Evolutionary conservation across 164 flowering plant genomes (phyloP), one percentile per base, ranked within the genome.

Genomic region (Berberis vulgaris): DNA sequence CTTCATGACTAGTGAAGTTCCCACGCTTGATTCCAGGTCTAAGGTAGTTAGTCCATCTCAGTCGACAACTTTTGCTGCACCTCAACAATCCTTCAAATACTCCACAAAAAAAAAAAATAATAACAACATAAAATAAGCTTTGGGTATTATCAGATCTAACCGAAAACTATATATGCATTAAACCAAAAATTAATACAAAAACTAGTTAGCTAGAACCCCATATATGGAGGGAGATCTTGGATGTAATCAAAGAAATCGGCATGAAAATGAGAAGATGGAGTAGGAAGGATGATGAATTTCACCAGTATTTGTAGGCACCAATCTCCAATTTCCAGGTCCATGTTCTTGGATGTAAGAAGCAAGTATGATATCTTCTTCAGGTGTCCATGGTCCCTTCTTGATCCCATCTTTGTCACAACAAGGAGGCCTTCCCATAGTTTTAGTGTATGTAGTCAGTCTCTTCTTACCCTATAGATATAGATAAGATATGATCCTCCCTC

Each of bases 301-400:
- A 76, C 79, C 79, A 41, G 79, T 73, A 53, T 76, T 76, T 26
- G 76, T 70, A 7, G 79, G 79, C 8, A 76, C 79, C 13, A 74
- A 70, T 76, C 76, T 76, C 79, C 79, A 76, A 62, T 76, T 76
- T 40, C 79, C 76, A 2, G 79, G 79, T 45, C 79, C 79, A 64
- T 91, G 93, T 71, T 91, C 84, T 79, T 84, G 91, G 65, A 91
- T 81, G 64, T 88, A 88, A 50, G 97, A 76, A 2, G 74, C 79
- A 65, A 76, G 62, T 67, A 76, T 76, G 69, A 76, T 56, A 46
- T 76, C 79, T 76, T 90, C 97, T 76, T 90, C 97, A 75, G 97
- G 95, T 53, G 97, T 90, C 97, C 97, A 91, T 57, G 97, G 97
- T 54, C 97, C 97, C 73, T 88, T 91, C 96, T 91, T 91, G 73